A percentile compares a stretch with the other conserved stretches of the same genome.
These are phyloP conservation scores for Monosporascus ibericus DNA, from an alignment of 2,329 filamentous ascomycete genomes.

Conservation along the genomic window DNA sequence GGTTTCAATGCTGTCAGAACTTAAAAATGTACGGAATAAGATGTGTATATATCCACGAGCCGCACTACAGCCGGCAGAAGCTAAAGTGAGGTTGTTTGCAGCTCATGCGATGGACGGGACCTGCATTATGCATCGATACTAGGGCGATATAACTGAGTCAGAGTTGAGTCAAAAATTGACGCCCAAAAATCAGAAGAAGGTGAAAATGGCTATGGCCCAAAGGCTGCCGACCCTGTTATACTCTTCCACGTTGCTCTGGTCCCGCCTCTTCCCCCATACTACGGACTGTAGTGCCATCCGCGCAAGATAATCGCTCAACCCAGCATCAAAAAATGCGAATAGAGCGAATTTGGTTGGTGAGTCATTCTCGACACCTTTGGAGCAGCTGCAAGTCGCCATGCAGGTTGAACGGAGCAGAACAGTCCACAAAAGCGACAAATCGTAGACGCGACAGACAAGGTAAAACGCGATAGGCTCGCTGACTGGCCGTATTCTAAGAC, in stretches of 20 bases:
- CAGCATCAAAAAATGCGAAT: conserved; percentile 20
- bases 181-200: conserved; percentile 17
- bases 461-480: conserved; percentile 23
- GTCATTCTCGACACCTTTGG: conserved; percentile 20
- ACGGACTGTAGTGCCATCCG: conserved; percentile 5
- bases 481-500: conserved; percentile 21
- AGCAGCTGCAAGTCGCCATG: conserved; percentile 24
- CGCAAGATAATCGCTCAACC: conserved; percentile 11
- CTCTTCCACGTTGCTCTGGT: conserved; percentile 12
- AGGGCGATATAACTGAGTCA: conserved; percentile 12
- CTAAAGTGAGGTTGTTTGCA: conserved; percentile 27
- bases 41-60: conserved; percentile 10
- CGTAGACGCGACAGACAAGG: conserved; percentile 21
- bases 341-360: conserved; percentile 23
- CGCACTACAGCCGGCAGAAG: conserved; percentile 14
- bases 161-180: conserved; percentile 16
- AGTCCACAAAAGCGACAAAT: conserved; percentile 17
- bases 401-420: conserved; percentile 13
- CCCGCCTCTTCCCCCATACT: conserved; percentile 13
- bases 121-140: conserved; percentile 15
- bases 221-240: conserved; percentile 25
- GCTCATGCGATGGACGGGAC: conserved; percentile 22
- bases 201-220: conserved; percentile 16
- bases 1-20: not conserved
- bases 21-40: conserved; percentile 8